Evolutionary conservation across 139 green algal species (phyloP).

Genomic region (Desmodesmus armatus): DNA sequence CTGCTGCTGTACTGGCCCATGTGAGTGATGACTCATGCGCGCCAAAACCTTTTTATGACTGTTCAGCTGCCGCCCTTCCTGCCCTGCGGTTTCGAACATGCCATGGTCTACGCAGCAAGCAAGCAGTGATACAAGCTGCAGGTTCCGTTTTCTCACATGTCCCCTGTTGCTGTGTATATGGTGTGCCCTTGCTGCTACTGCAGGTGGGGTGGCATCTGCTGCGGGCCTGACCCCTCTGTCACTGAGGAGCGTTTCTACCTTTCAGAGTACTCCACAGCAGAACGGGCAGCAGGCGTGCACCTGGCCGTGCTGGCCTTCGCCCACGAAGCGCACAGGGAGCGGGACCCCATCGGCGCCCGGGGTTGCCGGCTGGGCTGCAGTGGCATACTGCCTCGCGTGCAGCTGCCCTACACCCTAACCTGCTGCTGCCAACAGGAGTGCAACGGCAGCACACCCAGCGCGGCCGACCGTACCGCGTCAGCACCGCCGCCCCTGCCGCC

Average conservation of each 20-base stretch:
- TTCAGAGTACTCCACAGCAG: conserved; percentile 61
- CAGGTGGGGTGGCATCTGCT: conserved; percentile 88
- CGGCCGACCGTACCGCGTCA: background rate
- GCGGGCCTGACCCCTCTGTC: conserved; percentile 53
- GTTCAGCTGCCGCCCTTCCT: background rate
- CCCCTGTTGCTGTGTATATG: too few relatives aligned
- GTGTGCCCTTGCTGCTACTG: background rate
- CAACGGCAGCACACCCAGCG: too few relatives aligned
- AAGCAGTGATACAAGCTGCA: background rate
- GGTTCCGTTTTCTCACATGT: too few relatives aligned
- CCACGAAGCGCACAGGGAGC: conserved; percentile 27
- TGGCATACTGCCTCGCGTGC: background rate
- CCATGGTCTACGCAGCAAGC: background rate
- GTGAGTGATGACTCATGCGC: too few relatives aligned
- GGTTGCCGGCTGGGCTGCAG: background rate
- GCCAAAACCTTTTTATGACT: too few relatives aligned
- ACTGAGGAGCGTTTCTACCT: conserved; percentile 94
- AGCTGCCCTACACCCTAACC: background rate
- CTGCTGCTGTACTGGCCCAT: conserved; percentile 89
- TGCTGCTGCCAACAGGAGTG: too few relatives aligned
- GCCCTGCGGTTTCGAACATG: background rate
- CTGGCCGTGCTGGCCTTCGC: conserved; percentile 65
- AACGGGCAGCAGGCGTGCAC: conserved; percentile 65
- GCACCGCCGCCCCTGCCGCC: too few relatives aligned
- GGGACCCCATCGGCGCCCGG: background rate